Evolutionary conservation across 108 stramenopile genomes (phyloP).

Genomic region (Pseudonitzschia multiseries): DNA sequence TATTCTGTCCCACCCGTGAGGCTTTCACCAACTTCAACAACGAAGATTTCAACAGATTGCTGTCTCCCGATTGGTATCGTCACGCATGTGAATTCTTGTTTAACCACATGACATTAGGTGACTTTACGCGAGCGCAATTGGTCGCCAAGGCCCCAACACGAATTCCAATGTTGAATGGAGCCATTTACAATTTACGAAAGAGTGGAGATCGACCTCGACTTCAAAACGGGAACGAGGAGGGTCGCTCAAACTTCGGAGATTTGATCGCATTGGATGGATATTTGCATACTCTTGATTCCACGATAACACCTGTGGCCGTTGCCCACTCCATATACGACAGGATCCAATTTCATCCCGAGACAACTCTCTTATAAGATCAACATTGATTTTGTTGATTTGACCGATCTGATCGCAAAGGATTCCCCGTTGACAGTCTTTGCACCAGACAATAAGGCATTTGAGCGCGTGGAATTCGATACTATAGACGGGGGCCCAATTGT

Average conservation of each 20-base stretch:
- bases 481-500: conserved; percentile 32
- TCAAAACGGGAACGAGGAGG: conserved; percentile 31
- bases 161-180: conserved; percentile 40
- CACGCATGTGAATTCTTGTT: conserved; percentile 38
- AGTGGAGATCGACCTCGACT: conserved; percentile 30
- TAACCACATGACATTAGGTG: conserved; percentile 27
- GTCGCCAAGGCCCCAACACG: conserved; percentile 19
- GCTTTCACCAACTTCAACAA: conserved; percentile 41
- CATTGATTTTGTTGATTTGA: conserved; percentile 37
- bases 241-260: conserved; percentile 35
- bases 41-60: conserved; percentile 35
- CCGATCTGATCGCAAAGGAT: conserved; percentile 28
- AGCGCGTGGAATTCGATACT: conserved; percentile 25
- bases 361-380: conserved; percentile 22
- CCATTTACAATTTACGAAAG: conserved; percentile 25
- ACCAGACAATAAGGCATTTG: conserved; percentile 33
- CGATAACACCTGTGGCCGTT: conserved; percentile 33
- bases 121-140: conserved; percentile 24
- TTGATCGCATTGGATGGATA: conserved; percentile 40
- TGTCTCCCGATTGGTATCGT: conserved; percentile 36
- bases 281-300: conserved; percentile 33
- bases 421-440: conserved; percentile 37
- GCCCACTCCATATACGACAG: conserved; percentile 33
- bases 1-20: conserved; percentile 36
- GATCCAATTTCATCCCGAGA: conserved; percentile 16